Percentiles rank a stretch among this genome's conserved stretches.
These are phyloP conservation scores for Candida sp. DNA, from an alignment of 1,139 yeast species.

Conservation along the genomic window DNA sequence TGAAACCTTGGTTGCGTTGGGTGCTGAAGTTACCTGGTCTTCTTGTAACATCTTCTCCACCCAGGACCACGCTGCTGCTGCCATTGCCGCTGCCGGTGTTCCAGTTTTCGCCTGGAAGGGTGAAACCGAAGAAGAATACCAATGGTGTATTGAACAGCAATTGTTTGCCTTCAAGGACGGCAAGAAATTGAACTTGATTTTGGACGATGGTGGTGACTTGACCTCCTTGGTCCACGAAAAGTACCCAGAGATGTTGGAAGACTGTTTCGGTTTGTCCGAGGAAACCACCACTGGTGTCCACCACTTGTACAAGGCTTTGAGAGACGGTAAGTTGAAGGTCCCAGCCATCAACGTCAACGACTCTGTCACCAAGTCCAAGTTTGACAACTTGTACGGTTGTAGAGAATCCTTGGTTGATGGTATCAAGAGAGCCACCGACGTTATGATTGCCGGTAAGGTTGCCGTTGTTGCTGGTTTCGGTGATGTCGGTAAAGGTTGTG, in stretches of 20 bases:
- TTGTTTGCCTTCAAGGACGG: slow-evolving; percentile 97
- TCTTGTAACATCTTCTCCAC: slow-evolving; percentile 99
- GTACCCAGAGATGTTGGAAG: slow-evolving; percentile 97
- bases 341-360: slow-evolving; percentile 99
- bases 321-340: slow-evolving; percentile 89
- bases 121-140: slow-evolving; percentile 99
- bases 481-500: slow-evolving; percentile 99
- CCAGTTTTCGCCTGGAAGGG: slow-evolving; percentile 99
- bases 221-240: slow-evolving; percentile 97
- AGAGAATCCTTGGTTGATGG: slow-evolving; percentile 99
- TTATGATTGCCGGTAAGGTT: slow-evolving; percentile 99
- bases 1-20: slow-evolving; percentile 96
- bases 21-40: slow-evolving; percentile 99
- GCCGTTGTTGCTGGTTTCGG: slow-evolving; percentile 99
- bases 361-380: slow-evolving; percentile 99
- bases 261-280: slow-evolving; percentile 96
- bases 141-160: slow-evolving; percentile 99
- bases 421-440: slow-evolving; percentile 99
- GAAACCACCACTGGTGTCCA: slow-evolving; percentile 99
- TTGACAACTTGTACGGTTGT: slow-evolving; percentile 99
- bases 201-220: slow-evolving; percentile 99
- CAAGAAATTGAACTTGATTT: slow-evolving; percentile 94
- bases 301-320: slow-evolving; percentile 97
- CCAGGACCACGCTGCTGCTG: slow-evolving; percentile 99
- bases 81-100: slow-evolving; percentile 99